Base-by-base conservation (phyloP, 805 yeast species). In the Candida maesae region DNA sequence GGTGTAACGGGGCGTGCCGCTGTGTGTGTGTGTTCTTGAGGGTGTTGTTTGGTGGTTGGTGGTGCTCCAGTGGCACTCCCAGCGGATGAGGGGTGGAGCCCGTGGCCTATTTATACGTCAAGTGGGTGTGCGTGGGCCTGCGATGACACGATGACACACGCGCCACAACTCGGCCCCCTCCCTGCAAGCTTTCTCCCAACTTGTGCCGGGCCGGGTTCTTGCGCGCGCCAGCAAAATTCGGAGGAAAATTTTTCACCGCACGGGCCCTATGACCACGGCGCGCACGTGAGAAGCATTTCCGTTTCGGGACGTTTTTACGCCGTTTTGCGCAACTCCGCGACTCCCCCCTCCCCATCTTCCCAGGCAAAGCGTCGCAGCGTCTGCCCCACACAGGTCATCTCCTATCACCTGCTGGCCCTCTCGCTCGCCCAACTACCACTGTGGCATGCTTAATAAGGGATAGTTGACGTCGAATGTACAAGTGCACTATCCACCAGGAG, bases 91-190 rank as follows among this genome's bases (percentile, higher is more conserved):
- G 8, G 29, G 29, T 26, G 31, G 31, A 17, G 18, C 8, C 31
- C 31, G 19, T 16, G 31, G 6, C 31, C 31, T 15, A 28, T 28
- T 28, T 28, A 28, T 28, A 28, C 18, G 31, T n/a, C 15, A n/a
- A n/a, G n/a, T n/a, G n/a, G n/a, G n/a, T n/a, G n/a, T n/a, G n/a
- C 18, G 6, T 7, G 31, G 31, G 31, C 18, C 18, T 16, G 31
- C 13, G 17, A 7, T 28, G 31, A 17, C n/a, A 15, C 18, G 28
- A 13, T 28, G 31, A 28, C 31, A 28, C 31, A 16, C 17, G 18
- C 31, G 31, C 31, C 31, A 28, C 31, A 28, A 28, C 18, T 28
- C n/a, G n/a, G n/a, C n/a, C n/a, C n/a, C n/a, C n/a, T n/a, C n/a
- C n/a, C n/a, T n/a, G n/a, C n/a, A n/a, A n/a, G n/a, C n/a, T n/a